Percentiles rank a stretch among this genome's conserved stretches.
These are phyloP conservation scores for Pichia sp. DNA, from an alignment of 1,139 yeast species.

Conservation along the genomic window DNA sequence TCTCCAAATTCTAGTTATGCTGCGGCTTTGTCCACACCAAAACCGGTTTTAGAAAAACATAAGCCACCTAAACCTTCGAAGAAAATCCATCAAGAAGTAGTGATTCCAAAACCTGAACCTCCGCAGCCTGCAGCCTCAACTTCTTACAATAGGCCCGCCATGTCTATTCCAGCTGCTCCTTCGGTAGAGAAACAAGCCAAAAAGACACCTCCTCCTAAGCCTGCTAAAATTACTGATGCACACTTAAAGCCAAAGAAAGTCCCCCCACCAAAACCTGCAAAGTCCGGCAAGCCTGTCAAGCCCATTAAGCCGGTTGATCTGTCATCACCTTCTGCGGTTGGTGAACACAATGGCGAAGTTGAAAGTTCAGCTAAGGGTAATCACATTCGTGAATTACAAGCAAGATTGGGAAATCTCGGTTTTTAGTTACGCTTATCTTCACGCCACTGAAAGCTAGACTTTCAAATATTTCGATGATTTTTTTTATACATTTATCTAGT, in stretches of 20 bases:
- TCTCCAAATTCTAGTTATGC: neutral
- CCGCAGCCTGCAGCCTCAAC: conserved; percentile 16
- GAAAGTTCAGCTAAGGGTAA: conserved; percentile 23
- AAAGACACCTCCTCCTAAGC: conserved; percentile 32
- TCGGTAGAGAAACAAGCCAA: conserved; percentile 1
- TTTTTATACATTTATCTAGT: neutral
- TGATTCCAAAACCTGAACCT: conserved; percentile 21
- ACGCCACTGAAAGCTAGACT: too few species aligned
- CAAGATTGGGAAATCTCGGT: conserved; percentile 25
- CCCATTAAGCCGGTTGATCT: conserved; percentile 16
- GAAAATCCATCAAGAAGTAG: neutral
- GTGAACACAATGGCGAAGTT: neutral
- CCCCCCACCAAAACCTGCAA: conserved; percentile 36
- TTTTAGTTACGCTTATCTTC: conserved; percentile 7
- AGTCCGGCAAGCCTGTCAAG: conserved; percentile 38
- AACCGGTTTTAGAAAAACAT: neutral
- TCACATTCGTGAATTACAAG: conserved; percentile 31
- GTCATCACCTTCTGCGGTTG: conserved; percentile 1
- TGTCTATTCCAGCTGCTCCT: conserved; percentile 4
- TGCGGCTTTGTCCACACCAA: neutral
- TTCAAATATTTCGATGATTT: neutral
- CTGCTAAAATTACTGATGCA: conserved; percentile 25
- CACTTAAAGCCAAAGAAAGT: conserved; percentile 15
- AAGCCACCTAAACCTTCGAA: conserved; percentile 7
- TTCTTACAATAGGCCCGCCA: conserved; percentile 1